Base-by-base conservation (phyloP, 2,329 filamentous ascomycete genomes). In the Rutstroemia sp. region DNA sequence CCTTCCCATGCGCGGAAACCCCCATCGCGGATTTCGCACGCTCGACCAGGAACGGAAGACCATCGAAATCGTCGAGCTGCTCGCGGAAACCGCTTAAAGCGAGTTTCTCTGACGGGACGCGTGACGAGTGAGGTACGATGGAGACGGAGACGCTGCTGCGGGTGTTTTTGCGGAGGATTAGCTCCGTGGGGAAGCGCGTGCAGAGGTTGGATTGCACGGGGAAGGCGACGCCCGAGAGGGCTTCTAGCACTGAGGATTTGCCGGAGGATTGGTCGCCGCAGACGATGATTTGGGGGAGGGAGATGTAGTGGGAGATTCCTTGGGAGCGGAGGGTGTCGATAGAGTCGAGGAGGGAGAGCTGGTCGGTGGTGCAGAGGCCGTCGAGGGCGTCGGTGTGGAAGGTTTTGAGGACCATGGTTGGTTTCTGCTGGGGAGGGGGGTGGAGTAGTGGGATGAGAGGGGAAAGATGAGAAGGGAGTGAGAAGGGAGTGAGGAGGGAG, bases 121-220 rank as follows among this genome's bases (percentile, higher is more conserved):
- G 60, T 21, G 56, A 58, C 1, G 56, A 30, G 17, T 63, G 54
- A 0, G 62, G 59, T 21, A 66, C 56, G 17, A 66, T 66, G 7
- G 48, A 60, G 2, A 65, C 59, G 9, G 5, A 54, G 9, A 61
- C 54, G 36, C 49, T 50, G 1, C 48, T 51, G 10, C 58, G 36
- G 3, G 58, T 53, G 12, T 51, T 60, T 39, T 63, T 61, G 39
- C 65, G 63, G 21, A 67, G 63, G 46, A 64, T 71, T 25, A 78
- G 73, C 57, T 76, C 70, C 0, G 71, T 76, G 1, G 73, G 70
- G 58, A 75, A 77, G 4, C 73, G 64, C 4, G 74, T 77, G 46
- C 73, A 76, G 3, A 75, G 59, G 6, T 70, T 71, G 38, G 63
- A 65, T 34, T 70, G 66, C 1, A 67, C 67, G 23, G 74, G 74